Evolutionary conservation across 306 rosid species (phyloP), one percentile per base, ranked within the genome.

Genomic region (Pyrus bretschneideri): DNA sequence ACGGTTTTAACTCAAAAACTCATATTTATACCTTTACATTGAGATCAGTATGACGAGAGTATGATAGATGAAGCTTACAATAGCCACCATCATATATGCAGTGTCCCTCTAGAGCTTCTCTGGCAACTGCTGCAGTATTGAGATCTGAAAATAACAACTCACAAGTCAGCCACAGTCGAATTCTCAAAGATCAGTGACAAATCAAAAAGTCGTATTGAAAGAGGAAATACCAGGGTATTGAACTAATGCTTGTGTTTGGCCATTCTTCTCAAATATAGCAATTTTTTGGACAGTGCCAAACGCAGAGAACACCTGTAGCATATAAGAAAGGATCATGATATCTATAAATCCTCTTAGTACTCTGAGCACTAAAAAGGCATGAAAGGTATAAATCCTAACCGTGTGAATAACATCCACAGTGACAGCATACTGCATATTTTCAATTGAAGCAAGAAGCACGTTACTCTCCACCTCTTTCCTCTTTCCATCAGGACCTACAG

Each of bases 51-150:
- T 93, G 98, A 91, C 96, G 98, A 93, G 98, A 93, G 93, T 87
- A 93, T 93, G 98, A 84, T 86, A 93, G 98, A 93, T 91, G 98
- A 93, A 93, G 98, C 97, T 93, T 93, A 93, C 98, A 93, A 85
- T 91, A 93, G 98, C 98, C 98, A 93, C 98, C 98, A 93, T 93
- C 98, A 93, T 93, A 93, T 80, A 93, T 91, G 98, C 98, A 85
- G 74, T 93, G 97, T 68, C 98, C 98, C 81, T 93, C 98, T 55
- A 93, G 79, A 77, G 97, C 96, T 88, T 91, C 98, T 77, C 93
- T 89, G 69, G 98, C 98, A 82, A 87, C 78, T 21, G 93, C 82
- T 61, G 98, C 97, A 4, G 90, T 88, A 62, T 69, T 54, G 65
- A 91, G 64, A 82, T 91, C 97, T 91, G 90, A 54, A 70, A 42